Evolutionary conservation across 2,329 filamentous ascomycete species (phyloP).

Genomic region (Talaromyces sp.): DNA sequence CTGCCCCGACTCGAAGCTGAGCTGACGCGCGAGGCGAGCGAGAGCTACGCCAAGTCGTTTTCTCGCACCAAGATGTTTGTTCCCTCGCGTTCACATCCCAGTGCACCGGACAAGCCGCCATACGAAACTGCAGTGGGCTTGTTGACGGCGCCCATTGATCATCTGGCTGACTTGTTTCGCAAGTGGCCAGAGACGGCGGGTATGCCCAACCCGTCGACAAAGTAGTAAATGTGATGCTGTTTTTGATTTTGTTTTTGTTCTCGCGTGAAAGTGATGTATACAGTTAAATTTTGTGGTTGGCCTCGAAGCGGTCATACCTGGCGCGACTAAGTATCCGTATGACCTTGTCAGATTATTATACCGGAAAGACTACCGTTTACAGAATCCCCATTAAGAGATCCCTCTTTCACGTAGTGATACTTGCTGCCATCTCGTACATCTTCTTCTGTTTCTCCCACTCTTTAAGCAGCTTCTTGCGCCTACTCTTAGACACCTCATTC

Average conservation of each 20-base stretch:
- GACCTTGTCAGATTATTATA: too few species aligned
- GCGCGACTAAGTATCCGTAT: too few species aligned
- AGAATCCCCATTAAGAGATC: too few species aligned
- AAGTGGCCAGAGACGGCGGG: slow-evolving; percentile 40
- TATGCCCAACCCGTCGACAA: background rate
- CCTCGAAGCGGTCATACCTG: too few species aligned
- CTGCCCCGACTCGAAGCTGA: slow-evolving; percentile 43
- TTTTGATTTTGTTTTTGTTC: too few species aligned
- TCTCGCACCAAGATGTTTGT: slow-evolving; percentile 49
- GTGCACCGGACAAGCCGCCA: slow-evolving; percentile 46
- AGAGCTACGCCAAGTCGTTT: slow-evolving; percentile 40
- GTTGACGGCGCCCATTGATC: slow-evolving; percentile 53
- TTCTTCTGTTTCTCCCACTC: slow-evolving; percentile 89
- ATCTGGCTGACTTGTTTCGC: slow-evolving; percentile 49
- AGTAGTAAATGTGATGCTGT: background rate
- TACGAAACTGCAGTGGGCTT: slow-evolving; percentile 53
- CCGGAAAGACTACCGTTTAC: too few species aligned
- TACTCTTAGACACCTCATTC: slow-evolving; percentile 72
- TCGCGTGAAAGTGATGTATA: too few species aligned
- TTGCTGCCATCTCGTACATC: slow-evolving; percentile 66
- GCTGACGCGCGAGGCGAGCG: slow-evolving; percentile 30
- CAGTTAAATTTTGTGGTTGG: too few species aligned
- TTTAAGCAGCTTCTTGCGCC: slow-evolving; percentile 63
- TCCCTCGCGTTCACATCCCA: slow-evolving; percentile 47
- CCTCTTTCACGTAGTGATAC: too few species aligned